Evolutionary conservation across 768 basidiomycete genomes (phyloP), one percentile per base, ranked within the genome.

Genomic region (Serendipita indica): DNA sequence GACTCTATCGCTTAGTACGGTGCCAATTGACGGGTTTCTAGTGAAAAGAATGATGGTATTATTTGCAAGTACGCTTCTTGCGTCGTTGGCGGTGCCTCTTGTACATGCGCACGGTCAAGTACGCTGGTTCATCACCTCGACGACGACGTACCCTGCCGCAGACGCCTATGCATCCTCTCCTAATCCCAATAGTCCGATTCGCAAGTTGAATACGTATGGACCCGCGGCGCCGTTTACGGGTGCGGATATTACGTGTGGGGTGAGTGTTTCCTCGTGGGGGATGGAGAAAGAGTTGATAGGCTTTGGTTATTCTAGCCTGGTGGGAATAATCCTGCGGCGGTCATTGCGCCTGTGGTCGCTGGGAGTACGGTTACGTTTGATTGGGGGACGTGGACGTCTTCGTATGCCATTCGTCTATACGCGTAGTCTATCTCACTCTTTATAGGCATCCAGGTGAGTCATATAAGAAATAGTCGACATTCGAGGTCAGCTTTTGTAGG

Each of bases 161-260:
- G 60, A 61, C 25, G 60, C 60, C n/a, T 61, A 61, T 18, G 58
- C 28, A 2, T 33, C 58, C 2, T 54, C 30, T 4, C 58, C 60
- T 3, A 45, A 61, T 18, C 60, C 60, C 5, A 61, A 16, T 13
- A 59, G 58, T 45, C 60, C 60, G 5, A 61, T 61, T 54, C 57
- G 60, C 3, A 61, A 61, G 57, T 39, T 61, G 22, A 54, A 39
- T 18, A 58, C 59, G 1, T 45, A 49, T 27, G 60, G 60, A 6
- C 60, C 60, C 22, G 60, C 60, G 13, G 43, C 57, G 33, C 41
- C 39, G 28, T 59, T 61, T 22, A 52, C 57, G 1, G 60, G 58
- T n/a, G 27, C 58, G 12, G 45, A 43, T 1, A 61, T 61, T 39
- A 58, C 57, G 12, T 61, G 60, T 32, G 60, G 60, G 4, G 60